Evolutionary conservation across 116 monocot species (phyloP).

Genomic region (Posidonia oceanica): DNA sequence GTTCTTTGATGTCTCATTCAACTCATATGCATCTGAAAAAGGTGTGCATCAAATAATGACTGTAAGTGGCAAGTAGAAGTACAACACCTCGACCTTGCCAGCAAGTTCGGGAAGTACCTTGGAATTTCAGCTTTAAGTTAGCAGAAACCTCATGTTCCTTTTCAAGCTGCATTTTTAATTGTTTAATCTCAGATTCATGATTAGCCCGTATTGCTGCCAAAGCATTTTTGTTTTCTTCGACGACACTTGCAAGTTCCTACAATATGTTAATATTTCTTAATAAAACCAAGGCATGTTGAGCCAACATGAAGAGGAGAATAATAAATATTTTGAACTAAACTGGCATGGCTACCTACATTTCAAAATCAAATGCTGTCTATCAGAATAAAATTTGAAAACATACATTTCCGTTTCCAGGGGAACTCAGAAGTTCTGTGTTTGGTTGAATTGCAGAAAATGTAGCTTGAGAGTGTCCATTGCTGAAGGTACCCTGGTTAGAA

Average conservation of each 20-base stretch:
- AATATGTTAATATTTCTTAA: conserved; percentile 1
- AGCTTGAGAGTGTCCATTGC: conserved; percentile 29
- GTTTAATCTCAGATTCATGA: conserved; percentile 52
- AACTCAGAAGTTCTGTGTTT: conserved; percentile 17
- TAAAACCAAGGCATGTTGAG: background rate
- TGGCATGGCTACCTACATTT: background rate
- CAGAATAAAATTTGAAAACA: background rate
- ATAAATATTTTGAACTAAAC: background rate
- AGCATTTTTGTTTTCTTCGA: conserved; percentile 40
- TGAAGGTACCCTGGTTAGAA: conserved; percentile 25
- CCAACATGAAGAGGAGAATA: background rate
- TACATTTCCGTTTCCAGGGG: conserved; percentile 33
- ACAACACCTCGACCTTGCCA: background rate
- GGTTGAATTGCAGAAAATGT: conserved; percentile 13
- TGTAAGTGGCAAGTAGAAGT: background rate
- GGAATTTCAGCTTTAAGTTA: conserved; percentile 33
- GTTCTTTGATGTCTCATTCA: conserved; percentile 39
- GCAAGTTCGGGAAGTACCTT: conserved; percentile 29
- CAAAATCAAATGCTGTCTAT: background rate
- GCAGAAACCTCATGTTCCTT: conserved; percentile 39
- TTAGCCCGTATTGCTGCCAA: conserved; percentile 22
- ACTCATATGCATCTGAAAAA: conserved; percentile 54
- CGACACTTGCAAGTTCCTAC: conserved; percentile 36
- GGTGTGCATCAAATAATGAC: background rate
- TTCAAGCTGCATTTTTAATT: conserved; percentile 47